Percentiles rank a stretch among this genome's conserved stretches.
Evolutionary conservation across 2,329 filamentous ascomycete genomes (phyloP).

Genomic region (Rachicladosporium sp.): DNA sequence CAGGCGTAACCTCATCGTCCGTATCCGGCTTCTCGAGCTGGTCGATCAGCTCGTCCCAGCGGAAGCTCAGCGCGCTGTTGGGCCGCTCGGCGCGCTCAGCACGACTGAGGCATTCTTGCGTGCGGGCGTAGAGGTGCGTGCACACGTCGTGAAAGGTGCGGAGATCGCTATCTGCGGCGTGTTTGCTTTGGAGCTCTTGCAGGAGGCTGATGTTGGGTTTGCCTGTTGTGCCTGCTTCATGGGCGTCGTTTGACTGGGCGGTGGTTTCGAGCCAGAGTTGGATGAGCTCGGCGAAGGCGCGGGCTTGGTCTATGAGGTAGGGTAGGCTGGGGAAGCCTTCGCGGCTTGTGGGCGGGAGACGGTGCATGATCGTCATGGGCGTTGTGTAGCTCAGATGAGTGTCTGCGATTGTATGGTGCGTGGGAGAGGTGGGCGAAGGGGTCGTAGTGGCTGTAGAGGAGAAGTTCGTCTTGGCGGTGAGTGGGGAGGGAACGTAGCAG

Average conservation of each 20-base stretch:
- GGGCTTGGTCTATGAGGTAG: slow-evolving; percentile 79
- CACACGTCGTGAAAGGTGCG: slow-evolving; percentile 39
- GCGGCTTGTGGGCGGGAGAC: slow-evolving; percentile 64
- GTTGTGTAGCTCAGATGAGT: slow-evolving; percentile 56
- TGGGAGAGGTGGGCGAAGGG: slow-evolving; percentile 15
- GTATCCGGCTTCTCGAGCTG: slow-evolving; percentile 23
- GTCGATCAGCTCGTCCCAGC: slow-evolving; percentile 43
- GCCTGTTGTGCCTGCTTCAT: slow-evolving; percentile 19
- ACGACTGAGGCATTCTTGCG: slow-evolving; percentile 37
- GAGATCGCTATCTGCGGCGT: slow-evolving; percentile 32
- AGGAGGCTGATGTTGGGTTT: slow-evolving; percentile 23
- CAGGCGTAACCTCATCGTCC: slow-evolving; percentile 9
- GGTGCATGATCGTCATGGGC: slow-evolving; percentile 75
- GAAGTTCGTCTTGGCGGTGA: slow-evolving; percentile 39
- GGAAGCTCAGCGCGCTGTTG: slow-evolving; percentile 33
- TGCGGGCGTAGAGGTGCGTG: slow-evolving; percentile 33
- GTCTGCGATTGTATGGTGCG: slow-evolving; percentile 18
- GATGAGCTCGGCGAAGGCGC: slow-evolving; percentile 72
- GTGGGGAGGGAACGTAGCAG: slow-evolving; percentile 66
- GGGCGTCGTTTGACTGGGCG: slow-evolving; percentile 12
- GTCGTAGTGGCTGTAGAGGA: slow-evolving; percentile 26
- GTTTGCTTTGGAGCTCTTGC: slow-evolving; percentile 12
- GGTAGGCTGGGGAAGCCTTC: slow-evolving; percentile 91
- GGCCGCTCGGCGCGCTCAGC: slow-evolving; percentile 42
- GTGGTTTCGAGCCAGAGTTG: slow-evolving; percentile 60